A percentile compares a stretch with the other conserved stretches of the same genome.
Evolutionary conservation across 2,329 filamentous ascomycete genomes (phyloP).

Genomic region (Fusarium luffae): DNA sequence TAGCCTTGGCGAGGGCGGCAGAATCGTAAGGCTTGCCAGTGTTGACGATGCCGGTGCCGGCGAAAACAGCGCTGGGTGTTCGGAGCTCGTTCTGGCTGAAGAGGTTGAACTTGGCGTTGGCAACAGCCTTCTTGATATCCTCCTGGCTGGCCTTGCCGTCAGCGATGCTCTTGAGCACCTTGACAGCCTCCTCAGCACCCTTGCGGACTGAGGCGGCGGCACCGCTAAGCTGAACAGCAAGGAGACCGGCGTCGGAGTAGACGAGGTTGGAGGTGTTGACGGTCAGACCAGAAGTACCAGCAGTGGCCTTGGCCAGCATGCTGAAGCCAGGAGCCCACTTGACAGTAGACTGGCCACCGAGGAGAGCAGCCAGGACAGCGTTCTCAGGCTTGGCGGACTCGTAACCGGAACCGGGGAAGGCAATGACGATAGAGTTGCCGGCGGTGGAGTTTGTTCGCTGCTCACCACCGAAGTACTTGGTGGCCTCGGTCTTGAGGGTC

Average conservation of each 20-base stretch:
- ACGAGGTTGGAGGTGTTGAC: conserved; percentile 80
- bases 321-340: conserved; percentile 98
- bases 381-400: conserved; percentile 88
- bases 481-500: conserved; percentile 68
- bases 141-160: conserved; percentile 82
- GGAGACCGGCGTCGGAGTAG: conserved; percentile 94
- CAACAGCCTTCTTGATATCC: conserved; percentile 89
- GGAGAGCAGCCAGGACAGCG: conserved; percentile 85
- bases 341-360: conserved; percentile 90
- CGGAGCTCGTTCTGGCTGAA: conserved; percentile 84
- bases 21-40: conserved; percentile 86
- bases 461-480: conserved; percentile 95
- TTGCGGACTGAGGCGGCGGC: conserved; percentile 76
- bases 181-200: conserved; percentile 80
- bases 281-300: conserved; percentile 72
- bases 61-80: conserved; percentile 80
- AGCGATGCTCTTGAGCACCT: conserved; percentile 83
- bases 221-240: conserved; percentile 85
- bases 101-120: conserved; percentile 92
- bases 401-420: conserved; percentile 89
- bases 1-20: conserved; percentile 78
- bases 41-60: conserved; percentile 85
- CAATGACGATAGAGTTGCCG: conserved; percentile 88
- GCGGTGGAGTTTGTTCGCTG: conserved; percentile 82
- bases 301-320: conserved; percentile 82